Evolutionary conservation across 108 stramenopile species (phyloP).

Genomic region (Aurantiochytrium sp.): DNA sequence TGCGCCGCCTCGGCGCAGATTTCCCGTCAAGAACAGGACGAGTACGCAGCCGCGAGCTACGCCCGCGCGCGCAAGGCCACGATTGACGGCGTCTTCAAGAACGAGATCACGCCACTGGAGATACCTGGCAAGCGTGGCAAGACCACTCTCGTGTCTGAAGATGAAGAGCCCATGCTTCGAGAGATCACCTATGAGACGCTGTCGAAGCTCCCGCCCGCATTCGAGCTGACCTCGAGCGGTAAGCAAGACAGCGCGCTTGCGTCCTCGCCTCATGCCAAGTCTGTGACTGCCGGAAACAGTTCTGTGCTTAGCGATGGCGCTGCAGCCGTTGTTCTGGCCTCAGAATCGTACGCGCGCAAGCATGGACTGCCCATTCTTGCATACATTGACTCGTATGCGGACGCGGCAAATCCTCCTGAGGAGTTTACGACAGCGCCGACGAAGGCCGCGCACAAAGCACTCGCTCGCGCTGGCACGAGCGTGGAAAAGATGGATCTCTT

Average conservation of each 20-base stretch:
- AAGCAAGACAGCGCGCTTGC: conserved; percentile 60
- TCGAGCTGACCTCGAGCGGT: conserved; percentile 42
- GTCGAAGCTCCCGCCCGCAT: conserved; percentile 65
- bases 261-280: neutral
- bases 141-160: conserved; percentile 41
- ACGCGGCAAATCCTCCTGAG: conserved; percentile 73
- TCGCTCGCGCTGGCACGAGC: conserved; percentile 63
- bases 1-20: conserved; percentile 67
- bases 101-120: conserved; percentile 62
- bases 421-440: conserved; percentile 90
- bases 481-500: conserved; percentile 74
- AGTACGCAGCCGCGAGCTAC: conserved; percentile 73
- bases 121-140: conserved; percentile 46
- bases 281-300: conserved; percentile 91
- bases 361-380: conserved; percentile 67
- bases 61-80: conserved; percentile 60
- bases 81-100: conserved; percentile 58
- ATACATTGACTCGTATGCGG: conserved; percentile 68
- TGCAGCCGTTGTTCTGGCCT: conserved; percentile 76
- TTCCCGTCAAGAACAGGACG: conserved; percentile 84
- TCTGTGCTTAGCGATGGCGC: conserved; percentile 92
- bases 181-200: conserved; percentile 67
- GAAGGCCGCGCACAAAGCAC: conserved; percentile 75
- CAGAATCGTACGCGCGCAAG: conserved; percentile 52
- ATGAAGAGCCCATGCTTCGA: conserved; percentile 76